phyloP scores from a whole-genome alignment of 2,329 filamentous ascomycete genomes.

The Raffaelea arxii region DNA sequence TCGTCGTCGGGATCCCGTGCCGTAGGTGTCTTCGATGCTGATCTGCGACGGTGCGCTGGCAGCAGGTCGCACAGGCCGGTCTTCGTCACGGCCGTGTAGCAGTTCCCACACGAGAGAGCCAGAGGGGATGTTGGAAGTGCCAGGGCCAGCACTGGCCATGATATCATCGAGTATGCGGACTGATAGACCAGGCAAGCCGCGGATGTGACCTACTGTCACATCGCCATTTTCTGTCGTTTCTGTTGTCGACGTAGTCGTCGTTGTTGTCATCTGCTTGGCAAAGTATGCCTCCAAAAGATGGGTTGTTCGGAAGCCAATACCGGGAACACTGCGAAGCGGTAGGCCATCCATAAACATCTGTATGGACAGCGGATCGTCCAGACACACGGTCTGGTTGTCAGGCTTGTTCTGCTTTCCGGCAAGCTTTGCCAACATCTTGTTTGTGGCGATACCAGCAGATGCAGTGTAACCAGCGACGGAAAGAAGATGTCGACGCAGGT shows the following conservation, averaged over 20 bases:
- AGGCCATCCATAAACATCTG: constrained; percentile 64
- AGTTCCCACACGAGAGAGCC: constrained; percentile 66
- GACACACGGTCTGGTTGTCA: constrained; percentile 72
- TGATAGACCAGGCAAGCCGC: constrained; percentile 52
- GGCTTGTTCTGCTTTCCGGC: constrained; percentile 80
- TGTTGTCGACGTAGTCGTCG: no score
- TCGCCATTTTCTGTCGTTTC: no score
- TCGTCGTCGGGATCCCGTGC: constrained; percentile 54
- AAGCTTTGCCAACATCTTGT: constrained; percentile 78
- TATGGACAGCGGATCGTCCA: constrained; percentile 50
- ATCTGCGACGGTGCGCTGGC: constrained; percentile 74
- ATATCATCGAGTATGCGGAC: constrained; percentile 57
- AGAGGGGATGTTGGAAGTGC: constrained; percentile 47
- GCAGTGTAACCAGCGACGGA: constrained; percentile 67
- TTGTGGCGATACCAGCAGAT: constrained; percentile 79
- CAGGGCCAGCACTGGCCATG: constrained; percentile 53
- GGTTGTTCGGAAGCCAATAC: constrained; percentile 73
- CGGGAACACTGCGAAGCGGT: constrained; percentile 71
- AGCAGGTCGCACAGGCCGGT: constrained; percentile 61
- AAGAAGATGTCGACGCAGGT: constrained; percentile 65
- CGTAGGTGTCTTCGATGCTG: constrained; percentile 89
- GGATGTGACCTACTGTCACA: constrained; percentile 57
- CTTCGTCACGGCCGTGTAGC: constrained; percentile 73
- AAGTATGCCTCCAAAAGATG: constrained; percentile 42
- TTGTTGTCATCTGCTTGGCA: no score